A percentile compares a stretch with the other conserved stretches of the same genome.
Conservation (phyloP, 768 basidiomycete species). For the Dacryopinax spathularia region DNA sequence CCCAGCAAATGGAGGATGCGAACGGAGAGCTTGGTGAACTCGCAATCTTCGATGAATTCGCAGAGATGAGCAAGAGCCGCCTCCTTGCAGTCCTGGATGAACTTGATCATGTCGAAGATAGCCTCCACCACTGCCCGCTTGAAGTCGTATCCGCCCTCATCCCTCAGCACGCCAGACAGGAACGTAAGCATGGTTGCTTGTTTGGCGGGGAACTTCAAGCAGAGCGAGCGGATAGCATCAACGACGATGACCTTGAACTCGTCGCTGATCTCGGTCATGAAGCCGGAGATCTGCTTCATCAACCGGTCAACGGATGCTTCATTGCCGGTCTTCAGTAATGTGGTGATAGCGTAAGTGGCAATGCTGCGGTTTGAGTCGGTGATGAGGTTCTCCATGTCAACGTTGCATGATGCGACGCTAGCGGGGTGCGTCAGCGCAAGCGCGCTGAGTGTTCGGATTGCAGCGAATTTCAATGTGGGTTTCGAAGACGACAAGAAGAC, state of each 20-base stretch:
- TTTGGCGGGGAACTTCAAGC: constrained; percentile 96
- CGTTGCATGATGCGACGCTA: constrained; percentile 82
- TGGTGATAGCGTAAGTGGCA: constrained; percentile 97
- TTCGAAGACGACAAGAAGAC: constrained; percentile 93
- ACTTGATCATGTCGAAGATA: constrained; percentile 99
- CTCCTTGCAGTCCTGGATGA: constrained; percentile 88
- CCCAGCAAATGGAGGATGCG: constrained; percentile 91
- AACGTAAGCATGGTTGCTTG: constrained; percentile 95
- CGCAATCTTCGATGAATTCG: constrained; percentile 99
- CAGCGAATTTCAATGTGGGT: constrained; percentile 89
- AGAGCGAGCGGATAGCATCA: constrained; percentile 92
- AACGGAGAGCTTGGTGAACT: constrained; percentile 97
- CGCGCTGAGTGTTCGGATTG: constrained; percentile 83
- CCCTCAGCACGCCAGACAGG: constrained; percentile 88
- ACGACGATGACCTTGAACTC: constrained; percentile 99
- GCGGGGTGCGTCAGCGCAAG: constrained; percentile 76
- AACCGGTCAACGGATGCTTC: constrained; percentile 97
- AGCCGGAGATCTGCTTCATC: constrained; percentile 97
- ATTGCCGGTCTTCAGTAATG: constrained; percentile 96
- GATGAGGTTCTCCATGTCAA: constrained; percentile 93
- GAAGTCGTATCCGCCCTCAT: constrained; percentile 99
- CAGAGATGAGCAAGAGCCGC: constrained; percentile 94
- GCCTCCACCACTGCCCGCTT: constrained; percentile 98
- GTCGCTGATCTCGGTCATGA: constrained; percentile 98
- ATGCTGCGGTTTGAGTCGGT: constrained; percentile 90